These are phyloP conservation scores for Penicillium arizonense DNA, from an alignment of 495 filamentous ascomycete genomes.

Conservation along the genomic window DNA sequence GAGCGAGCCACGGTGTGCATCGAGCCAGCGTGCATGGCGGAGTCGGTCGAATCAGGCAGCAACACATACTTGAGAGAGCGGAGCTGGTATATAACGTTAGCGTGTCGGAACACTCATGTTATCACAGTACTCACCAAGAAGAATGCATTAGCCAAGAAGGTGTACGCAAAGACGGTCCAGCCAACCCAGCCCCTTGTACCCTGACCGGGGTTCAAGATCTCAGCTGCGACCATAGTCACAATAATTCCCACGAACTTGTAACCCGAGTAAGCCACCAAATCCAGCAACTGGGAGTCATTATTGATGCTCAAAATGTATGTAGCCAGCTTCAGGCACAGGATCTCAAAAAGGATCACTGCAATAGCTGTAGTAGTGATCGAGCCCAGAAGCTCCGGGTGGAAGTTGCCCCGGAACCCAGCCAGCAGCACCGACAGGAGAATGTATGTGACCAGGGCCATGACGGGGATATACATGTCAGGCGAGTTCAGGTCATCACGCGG, in stretches of 20 bases:
- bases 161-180: conserved; percentile 87
- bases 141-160: conserved; percentile 90
- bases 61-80: conserved; percentile 94
- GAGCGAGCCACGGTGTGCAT: conserved; percentile 78
- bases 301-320: conserved; percentile 91
- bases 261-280: conserved; percentile 91
- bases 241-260: conserved; percentile 99
- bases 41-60: conserved; percentile 76
- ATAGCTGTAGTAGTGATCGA: conserved; percentile 82
- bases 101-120: background rate
- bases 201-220: conserved; percentile 70
- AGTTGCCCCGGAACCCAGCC: conserved; percentile 86
- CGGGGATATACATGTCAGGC: conserved; percentile 98
- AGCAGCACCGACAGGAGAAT: conserved; percentile 87
- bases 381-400: conserved; percentile 90
- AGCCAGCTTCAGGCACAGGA: conserved; percentile 83
- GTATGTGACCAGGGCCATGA: conserved; percentile 88
- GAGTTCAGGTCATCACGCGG: conserved; percentile 97
- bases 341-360: conserved; percentile 79
- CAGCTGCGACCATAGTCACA: conserved; percentile 72
- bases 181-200: conserved; percentile 84
- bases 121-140: conserved; percentile 68
- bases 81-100: conserved; percentile 58
- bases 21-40: conserved; percentile 57
- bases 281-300: conserved; percentile 82